These are phyloP conservation scores for Pelagophyceae sp. DNA, from an alignment of 352 stramenopile genomes.

Conservation along the genomic window DNA sequence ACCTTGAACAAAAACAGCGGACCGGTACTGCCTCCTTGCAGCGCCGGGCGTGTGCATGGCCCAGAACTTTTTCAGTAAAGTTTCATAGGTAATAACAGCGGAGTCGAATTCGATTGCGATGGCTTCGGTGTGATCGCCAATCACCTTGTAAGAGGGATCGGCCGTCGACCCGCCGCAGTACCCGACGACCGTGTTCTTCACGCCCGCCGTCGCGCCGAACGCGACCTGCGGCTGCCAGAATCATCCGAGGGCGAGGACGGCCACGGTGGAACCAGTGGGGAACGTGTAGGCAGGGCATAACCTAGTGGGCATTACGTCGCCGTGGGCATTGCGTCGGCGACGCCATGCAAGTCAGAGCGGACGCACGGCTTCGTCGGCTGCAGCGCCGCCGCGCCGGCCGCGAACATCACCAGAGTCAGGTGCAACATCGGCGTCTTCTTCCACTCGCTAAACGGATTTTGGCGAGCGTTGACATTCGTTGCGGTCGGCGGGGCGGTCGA, in stretches of 20 bases:
- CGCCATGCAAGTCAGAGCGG: too few species aligned
- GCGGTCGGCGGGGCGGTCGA: too few species aligned
- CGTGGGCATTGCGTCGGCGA: too few species aligned
- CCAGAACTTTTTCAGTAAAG: conserved; percentile 26
- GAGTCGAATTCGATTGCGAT: conserved; percentile 48
- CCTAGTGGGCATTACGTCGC: too few species aligned
- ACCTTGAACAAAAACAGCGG: conserved; percentile 40
- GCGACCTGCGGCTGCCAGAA: conserved; percentile 46
- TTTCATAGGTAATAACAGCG: conserved; percentile 26
- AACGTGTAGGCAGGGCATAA: too few species aligned
- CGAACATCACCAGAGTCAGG: too few species aligned
- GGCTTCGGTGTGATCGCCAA: conserved; percentile 46
- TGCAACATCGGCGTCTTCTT: too few species aligned
- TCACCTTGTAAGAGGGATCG: conserved; percentile 44
- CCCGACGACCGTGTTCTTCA: conserved; percentile 32
- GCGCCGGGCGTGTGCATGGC: conserved; percentile 29
- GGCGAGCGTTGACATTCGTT: too few species aligned
- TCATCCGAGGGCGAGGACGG: conserved; percentile 32
- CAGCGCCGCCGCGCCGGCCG: too few species aligned
- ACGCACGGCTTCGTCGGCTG: too few species aligned
- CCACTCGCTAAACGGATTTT: too few species aligned
- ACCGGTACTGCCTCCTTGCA: conserved; percentile 40
- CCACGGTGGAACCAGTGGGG: too few species aligned
- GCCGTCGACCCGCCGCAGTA: conserved; percentile 41
- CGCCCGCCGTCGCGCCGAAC: conserved; percentile 34